Conservation (phyloP, 2,329 filamentous ascomycete genomes). For the Diaporthe capsici region DNA sequence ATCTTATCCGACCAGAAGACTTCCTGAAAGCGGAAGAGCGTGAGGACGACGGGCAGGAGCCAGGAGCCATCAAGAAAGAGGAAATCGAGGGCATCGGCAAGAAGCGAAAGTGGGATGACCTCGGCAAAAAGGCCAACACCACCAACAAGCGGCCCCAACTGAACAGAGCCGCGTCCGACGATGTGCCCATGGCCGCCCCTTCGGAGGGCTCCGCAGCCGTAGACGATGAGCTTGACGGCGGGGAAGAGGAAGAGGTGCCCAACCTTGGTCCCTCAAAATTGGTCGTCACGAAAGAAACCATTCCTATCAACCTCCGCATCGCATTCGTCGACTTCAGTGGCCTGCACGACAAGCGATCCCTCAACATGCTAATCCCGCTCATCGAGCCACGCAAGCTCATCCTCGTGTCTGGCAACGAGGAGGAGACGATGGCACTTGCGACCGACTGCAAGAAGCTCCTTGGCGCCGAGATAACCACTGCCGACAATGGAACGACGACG, state of each 20-base stretch:
- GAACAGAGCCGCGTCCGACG: slow-evolving; percentile 58
- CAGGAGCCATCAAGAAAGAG: slow-evolving; percentile 64
- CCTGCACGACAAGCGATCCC: slow-evolving; percentile 90
- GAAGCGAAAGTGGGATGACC: slow-evolving; percentile 94
- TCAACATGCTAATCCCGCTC: slow-evolving; percentile 94
- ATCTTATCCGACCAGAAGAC: slow-evolving; percentile 93
- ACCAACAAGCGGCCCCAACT: slow-evolving; percentile 73
- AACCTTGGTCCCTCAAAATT: slow-evolving; percentile 81
- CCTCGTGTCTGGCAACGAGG: slow-evolving; percentile 83
- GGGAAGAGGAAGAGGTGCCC: slow-evolving; percentile 67
- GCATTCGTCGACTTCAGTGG: slow-evolving; percentile 94
- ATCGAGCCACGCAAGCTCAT: slow-evolving; percentile 96
- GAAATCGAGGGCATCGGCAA: slow-evolving; percentile 80
- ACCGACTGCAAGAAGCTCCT: slow-evolving; percentile 82
- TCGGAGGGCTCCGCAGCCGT: slow-evolving; percentile 53
- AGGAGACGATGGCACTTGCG: slow-evolving; percentile 85
- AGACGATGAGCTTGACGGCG: slow-evolving; percentile 71
- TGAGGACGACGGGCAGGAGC: slow-evolving; percentile 78
- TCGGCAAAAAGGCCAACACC: slow-evolving; percentile 61
- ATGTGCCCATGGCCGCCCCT: slow-evolving; percentile 57
- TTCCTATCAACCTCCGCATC: slow-evolving; percentile 81
- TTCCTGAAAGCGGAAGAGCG: slow-evolving; percentile 94
- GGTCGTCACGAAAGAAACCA: slow-evolving; percentile 71
- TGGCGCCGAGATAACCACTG: slow-evolving; percentile 55
- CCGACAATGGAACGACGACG: slow-evolving; percentile 55